Conservation (phyloP, 495 filamentous ascomycete species). For the Aspergillus kassunensis region DNA sequence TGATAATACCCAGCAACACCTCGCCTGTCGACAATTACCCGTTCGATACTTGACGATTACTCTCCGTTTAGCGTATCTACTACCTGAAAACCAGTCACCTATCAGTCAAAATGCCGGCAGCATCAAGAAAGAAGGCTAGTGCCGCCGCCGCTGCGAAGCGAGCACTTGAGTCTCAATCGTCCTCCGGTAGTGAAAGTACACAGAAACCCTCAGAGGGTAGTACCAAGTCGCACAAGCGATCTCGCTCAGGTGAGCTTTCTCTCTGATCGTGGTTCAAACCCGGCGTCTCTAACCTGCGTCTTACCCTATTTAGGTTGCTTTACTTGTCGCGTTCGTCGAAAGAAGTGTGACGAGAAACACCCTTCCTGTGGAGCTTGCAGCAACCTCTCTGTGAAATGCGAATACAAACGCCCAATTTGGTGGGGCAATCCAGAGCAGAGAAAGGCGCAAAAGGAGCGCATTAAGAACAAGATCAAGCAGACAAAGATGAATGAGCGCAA, state of each 20-base stretch:
- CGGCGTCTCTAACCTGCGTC: not conserved
- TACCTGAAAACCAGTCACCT: not conserved
- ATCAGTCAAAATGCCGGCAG: constrained; percentile 19
- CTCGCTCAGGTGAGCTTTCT: constrained; percentile 74
- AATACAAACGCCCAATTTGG: constrained; percentile 96
- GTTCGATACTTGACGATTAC: constrained; percentile 9
- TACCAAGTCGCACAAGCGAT: constrained; percentile 86
- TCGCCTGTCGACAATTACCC: constrained; percentile 8
- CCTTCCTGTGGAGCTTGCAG: constrained; percentile 84
- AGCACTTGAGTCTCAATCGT: constrained; percentile 14
- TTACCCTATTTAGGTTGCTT: constrained; percentile 70
- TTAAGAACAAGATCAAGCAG: constrained; percentile 96
- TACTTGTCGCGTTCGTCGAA: constrained; percentile 88
- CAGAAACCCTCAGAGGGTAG: constrained; percentile 47
- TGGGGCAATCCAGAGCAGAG: constrained; percentile 90
- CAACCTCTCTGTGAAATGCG: constrained; percentile 79
- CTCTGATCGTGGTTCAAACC: constrained; percentile 1
- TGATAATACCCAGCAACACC: constrained; percentile 6
- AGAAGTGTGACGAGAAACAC: constrained; percentile 96
- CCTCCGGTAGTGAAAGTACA: constrained; percentile 18
- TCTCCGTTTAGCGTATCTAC: not conserved
- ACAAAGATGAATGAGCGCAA: constrained; percentile 90
- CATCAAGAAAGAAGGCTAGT: constrained; percentile 20
- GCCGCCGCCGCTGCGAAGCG: constrained; percentile 13
- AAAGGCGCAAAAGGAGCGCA: constrained; percentile 81